These are phyloP conservation scores for Theobroma grandiflorum DNA, from an alignment of 441 rosid genomes.

Conservation along the genomic window DNA sequence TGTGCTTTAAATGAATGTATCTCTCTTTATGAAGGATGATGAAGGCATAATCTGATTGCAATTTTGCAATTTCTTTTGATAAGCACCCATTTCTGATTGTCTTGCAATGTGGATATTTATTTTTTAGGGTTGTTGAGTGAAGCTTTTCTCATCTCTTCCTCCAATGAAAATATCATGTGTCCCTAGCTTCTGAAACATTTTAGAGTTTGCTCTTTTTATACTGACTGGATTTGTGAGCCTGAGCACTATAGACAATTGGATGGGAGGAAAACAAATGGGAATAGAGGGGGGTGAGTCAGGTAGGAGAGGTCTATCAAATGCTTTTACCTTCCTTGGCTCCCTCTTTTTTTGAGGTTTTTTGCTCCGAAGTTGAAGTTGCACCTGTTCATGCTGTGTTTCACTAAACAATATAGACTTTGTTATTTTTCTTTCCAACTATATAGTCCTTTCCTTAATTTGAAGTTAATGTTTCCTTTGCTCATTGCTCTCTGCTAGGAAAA, in stretches of 20 bases:
- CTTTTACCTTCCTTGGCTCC: background rate
- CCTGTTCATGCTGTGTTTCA: background rate
- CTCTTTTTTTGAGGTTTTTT: background rate
- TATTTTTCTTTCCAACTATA: background rate
- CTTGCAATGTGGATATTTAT: background rate
- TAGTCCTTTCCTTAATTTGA: background rate
- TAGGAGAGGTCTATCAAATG: background rate
- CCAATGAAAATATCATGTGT: too few species aligned
- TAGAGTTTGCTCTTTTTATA: too few species aligned
- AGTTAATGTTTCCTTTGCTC: background rate
- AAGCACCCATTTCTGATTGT: slow-evolving; percentile 1
- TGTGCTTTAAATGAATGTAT: slow-evolving; percentile 1
- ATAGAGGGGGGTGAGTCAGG: too few species aligned
- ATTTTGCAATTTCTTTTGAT: background rate
- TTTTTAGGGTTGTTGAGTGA: slow-evolving; percentile 5
- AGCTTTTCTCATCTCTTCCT: too few species aligned
- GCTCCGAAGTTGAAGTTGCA: background rate
- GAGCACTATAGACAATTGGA: too few species aligned
- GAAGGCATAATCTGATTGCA: background rate
- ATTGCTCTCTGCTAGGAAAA: slow-evolving; percentile 24
- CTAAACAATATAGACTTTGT: background rate
- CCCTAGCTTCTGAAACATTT: too few species aligned
- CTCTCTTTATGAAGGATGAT: background rate
- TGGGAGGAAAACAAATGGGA: too few species aligned
- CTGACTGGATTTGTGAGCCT: too few species aligned